phyloP scores from a whole-genome alignment of 2,329 filamentous ascomycete genomes.

The Paraphoma chrysanthemicola region DNA sequence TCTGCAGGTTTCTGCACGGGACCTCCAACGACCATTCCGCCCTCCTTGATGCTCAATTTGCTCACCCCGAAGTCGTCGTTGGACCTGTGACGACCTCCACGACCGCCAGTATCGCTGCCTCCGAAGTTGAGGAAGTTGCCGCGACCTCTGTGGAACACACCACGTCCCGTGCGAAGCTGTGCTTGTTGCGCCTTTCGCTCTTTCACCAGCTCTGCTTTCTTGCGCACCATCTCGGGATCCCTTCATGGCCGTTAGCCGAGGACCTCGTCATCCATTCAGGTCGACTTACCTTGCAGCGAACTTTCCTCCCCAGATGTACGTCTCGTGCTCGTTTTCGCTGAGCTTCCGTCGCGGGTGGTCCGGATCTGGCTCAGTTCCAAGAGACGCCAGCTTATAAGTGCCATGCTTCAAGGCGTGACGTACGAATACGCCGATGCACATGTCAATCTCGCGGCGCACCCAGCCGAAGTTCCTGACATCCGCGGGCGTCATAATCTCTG shows the following conservation, averaged over 20 bases:
- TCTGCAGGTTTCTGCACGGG: not conserved
- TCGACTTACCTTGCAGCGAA: not conserved
- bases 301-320: not conserved
- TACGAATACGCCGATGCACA: conserved; percentile 10
- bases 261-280: not conserved
- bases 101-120: not conserved
- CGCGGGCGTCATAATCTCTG: not conserved
- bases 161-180: not conserved
- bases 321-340: not conserved
- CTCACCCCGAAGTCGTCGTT: not conserved
- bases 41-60: not conserved
- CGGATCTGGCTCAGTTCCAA: conserved; percentile 5
- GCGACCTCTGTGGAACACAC: not conserved
- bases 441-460: not conserved
- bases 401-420: conserved; percentile 12
- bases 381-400: conserved; percentile 3
- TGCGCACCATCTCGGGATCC: not conserved
- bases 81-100: not conserved
- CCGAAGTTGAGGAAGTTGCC: too few relatives aligned
- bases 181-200: too few relatives aligned
- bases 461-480: conserved; percentile 2
- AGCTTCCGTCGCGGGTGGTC: conserved; percentile 3
- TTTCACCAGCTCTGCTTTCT: not conserved
- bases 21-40: not conserved
- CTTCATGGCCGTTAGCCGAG: not conserved